Base-by-base conservation (phyloP, 768 basidiomycete species). In the Nidula microcarpa region DNA sequence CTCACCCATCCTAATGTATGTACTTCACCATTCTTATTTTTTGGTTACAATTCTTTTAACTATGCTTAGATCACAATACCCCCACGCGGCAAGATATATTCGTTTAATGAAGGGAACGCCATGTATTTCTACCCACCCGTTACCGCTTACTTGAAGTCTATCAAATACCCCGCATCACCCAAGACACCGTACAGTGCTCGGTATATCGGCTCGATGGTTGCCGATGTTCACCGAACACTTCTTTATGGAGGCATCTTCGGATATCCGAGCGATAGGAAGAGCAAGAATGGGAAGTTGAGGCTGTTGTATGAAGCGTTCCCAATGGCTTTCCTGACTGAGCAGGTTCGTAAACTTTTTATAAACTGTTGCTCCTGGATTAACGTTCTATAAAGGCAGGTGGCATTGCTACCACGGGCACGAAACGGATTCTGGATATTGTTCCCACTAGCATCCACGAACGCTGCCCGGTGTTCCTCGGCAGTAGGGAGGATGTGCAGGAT, bases 241-340 rank as follows among this genome's bases (percentile, higher is more conserved):
- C 77, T 99, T 3, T 99, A 99, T 65, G 97, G 97, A 18, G 97
- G 97, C 43, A 98, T 99, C 63, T 99, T 99, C 62, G 96, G 94
- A 7, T 99, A 99, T 69, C 97, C 97, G 6, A 86, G 87, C 64
- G 97, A 99, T 74, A 97, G 92, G 82, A 98, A 98, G 82, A 91
- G 84, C 73, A 97, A 96, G 79, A 87, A 73, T 53, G 96, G 97
- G 46, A 99, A 99, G 74, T 78, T 99, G 61, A 81, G 97, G 64
- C 73, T 98, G 65, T 75, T 99, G 45, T 99, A 98, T 61, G 97
- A 98, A 72, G 96, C 93, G 3, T 98, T 97, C 79, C 96, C 95
- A 16, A 97, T 98, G 95, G 90, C 94, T 7, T 95, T 87, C 74
- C 71, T 98, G 66, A 94, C 85, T 2, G 95, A 98, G 64, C 94